Base-by-base conservation (phyloP, 805 yeast genomes). In the Blastobotrys americana region DNA sequence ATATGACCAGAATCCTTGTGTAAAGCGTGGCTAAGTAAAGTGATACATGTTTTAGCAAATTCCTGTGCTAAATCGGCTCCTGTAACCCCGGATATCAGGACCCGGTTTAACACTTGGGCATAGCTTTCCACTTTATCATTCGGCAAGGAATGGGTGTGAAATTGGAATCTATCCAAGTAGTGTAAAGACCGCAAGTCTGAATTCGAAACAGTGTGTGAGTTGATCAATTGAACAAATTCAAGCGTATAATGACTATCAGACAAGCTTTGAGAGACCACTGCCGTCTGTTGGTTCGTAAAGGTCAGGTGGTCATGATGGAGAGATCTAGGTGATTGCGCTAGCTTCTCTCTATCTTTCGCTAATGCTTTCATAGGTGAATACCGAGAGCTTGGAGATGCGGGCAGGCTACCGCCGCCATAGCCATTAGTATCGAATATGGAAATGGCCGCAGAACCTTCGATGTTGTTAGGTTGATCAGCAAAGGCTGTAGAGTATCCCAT, bases 371-470 rank as follows among this genome's bases (percentile, higher is more conserved):
- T 25, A 13, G 44, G 27, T 34, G 28, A 10, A 28, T 35, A 21
- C 34, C 15, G 6, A 39, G 34, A 3, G 42, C 41, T 18, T 28
- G 44, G 27, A 35, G 15, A 34, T 35, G 28, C 27, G 13, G 31
- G 31, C 13, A 25, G 13, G 13, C 31, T 25, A 8, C 31, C 10
- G 10, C 31, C 31, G 13, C 31, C 31, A n/a, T n/a, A n/a, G n/a
- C n/a, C n/a, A n/a, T n/a, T n/a, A n/a, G n/a, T n/a, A n/a, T n/a
- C n/a, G n/a, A n/a, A n/a, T n/a, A n/a, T n/a, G n/a, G n/a, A n/a
- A n/a, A n/a, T n/a, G 31, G 10, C 31, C 31, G 13, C 10, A 25
- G 31, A 25, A 13, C 31, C 8, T 25, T 25, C 31, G 10, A 8
- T 8, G 31, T 25, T 25, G 31, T 13, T 8, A 8, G 13, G 31